Base-by-base conservation (phyloP, 257 asterid species). In the Ophiorrhiza pumila region DNA sequence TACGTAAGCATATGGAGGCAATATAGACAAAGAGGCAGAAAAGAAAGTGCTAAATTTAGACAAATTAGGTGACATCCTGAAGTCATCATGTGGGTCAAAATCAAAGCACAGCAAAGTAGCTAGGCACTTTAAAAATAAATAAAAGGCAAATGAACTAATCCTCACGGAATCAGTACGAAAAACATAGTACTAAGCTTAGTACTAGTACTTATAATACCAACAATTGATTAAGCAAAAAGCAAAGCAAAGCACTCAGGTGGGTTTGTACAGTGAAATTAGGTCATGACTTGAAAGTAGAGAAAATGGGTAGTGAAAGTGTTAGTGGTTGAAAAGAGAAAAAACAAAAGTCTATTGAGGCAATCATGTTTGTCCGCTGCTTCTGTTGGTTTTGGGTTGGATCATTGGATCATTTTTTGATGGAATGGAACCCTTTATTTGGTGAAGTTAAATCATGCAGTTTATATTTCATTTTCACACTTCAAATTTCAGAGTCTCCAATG, bases 271-370 rank as follows among this genome's bases (percentile, higher is more conserved):
- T 41, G 67, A 76, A 76, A 61, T 76, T 76, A 69, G 80, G 80
- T 76, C 76, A 56, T 71, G 66, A 56, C 23, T 7, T 23, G 65
- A 59, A 41, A 53, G 23, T 34, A 34, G 42, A 17, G 1, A 8
- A 7, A 17, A 7, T n/a, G 18, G 12, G 27, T 17, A 20, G 53
- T 18, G 68, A 52, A 62, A 46, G 37, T 17, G 25, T 46, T 3
- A 34, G 47, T 25, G 58, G 76, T 76, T 65, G 71, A 32, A 12
- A 50, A 60, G 35, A 11, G 57, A 37, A 6, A 27, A 41, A 46
- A 63, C 68, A 20, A 56, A 41, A 69, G 75, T 76, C 83, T 59
- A 66, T 47, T 68, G 55, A 22, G 43, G 66, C 77, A 79, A 86
- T 79, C 69, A 78, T 76, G 35, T 68, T 61, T n/a, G n/a, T n/a